Evolutionary conservation across 192 early-diverging fungal genomes (phyloP).

Genomic region (Coemansia sp.): DNA sequence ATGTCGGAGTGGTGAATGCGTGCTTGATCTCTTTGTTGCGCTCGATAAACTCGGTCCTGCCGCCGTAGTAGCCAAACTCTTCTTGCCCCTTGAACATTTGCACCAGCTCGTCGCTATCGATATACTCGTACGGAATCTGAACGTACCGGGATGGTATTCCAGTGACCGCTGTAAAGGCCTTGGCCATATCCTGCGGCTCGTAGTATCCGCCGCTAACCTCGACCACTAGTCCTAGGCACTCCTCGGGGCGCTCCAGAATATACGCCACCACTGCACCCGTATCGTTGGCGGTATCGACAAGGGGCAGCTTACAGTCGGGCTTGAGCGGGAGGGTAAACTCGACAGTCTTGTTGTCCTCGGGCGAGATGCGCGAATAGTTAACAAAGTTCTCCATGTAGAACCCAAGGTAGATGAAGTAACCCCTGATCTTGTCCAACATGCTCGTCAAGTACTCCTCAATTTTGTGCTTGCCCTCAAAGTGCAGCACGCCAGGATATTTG

Average conservation of each 20-base stretch:
- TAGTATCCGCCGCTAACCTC: conserved; percentile 36
- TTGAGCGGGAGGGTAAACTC: conserved; percentile 34
- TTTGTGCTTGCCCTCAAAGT: conserved; percentile 43
- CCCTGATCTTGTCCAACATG: conserved; percentile 21
- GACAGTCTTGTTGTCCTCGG: conserved; percentile 32
- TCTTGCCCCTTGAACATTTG: conserved; percentile 29
- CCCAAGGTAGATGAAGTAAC: conserved; percentile 23
- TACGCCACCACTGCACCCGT: conserved; percentile 33
- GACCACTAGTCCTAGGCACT: conserved; percentile 14
- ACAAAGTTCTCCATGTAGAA: conserved; percentile 46
- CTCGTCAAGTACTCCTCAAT: conserved; percentile 37
- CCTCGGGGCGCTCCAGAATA: conserved; percentile 32
- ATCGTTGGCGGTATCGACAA: conserved; percentile 39
- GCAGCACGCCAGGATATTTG: conserved; percentile 26
- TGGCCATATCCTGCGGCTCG: conserved; percentile 34
- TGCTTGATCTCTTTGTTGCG: conserved; percentile 18
- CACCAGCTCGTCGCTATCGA: conserved; percentile 10
- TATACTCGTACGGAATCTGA: conserved; percentile 17
- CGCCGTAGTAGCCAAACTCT: conserved; percentile 33
- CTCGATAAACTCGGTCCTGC: conserved; percentile 29
- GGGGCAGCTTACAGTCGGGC: conserved; percentile 22
- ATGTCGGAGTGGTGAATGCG: conserved; percentile 25
- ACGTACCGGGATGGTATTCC: conserved; percentile 37
- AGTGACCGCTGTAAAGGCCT: conserved; percentile 38
- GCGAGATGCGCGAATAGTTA: conserved; percentile 26